Percentiles rank a stretch among this genome's conserved stretches.
These are phyloP conservation scores for Ammopiptanthus mongolicus DNA, from an alignment of 306 rosid species.

Conservation along the genomic window DNA sequence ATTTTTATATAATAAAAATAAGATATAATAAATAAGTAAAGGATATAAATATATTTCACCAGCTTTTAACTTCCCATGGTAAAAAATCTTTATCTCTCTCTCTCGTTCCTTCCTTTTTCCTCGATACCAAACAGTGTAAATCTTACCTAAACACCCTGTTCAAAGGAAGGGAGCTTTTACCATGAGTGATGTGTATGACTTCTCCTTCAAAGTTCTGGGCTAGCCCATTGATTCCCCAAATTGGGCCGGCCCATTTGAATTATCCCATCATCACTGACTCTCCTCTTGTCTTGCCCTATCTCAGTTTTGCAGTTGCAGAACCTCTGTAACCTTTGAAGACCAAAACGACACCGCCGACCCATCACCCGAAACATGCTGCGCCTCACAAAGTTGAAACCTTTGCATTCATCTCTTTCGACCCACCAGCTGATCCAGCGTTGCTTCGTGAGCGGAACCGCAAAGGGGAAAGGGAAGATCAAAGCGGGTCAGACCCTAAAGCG, in stretches of 20 bases:
- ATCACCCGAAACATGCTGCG: conserved; percentile 23
- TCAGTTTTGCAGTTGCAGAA: background rate
- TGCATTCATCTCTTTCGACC: background rate
- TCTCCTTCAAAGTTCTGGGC: background rate
- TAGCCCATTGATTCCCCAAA: background rate
- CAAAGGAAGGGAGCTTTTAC: too few species aligned
- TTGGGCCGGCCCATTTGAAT: background rate
- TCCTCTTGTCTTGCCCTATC: background rate
- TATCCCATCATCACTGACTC: background rate
- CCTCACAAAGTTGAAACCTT: conserved; percentile 23
- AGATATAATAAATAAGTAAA: too few species aligned
- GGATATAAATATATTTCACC: too few species aligned
- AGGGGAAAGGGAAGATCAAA: conserved; percentile 44
- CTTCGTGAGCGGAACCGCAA: conserved; percentile 38
- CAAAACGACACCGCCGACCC: conserved; percentile 6
- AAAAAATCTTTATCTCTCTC: too few species aligned
- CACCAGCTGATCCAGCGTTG: conserved; percentile 36
- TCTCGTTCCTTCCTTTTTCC: too few species aligned
- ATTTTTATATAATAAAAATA: too few species aligned
- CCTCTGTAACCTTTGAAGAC: background rate
- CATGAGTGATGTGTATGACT: background rate
- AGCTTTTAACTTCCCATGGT: too few species aligned
- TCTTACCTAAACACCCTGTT: too few species aligned
- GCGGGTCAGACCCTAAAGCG: conserved; percentile 34
- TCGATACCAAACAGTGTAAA: too few species aligned